Base-by-base conservation (phyloP, 768 basidiomycete genomes). In the Gautieria morchelliformis region DNA sequence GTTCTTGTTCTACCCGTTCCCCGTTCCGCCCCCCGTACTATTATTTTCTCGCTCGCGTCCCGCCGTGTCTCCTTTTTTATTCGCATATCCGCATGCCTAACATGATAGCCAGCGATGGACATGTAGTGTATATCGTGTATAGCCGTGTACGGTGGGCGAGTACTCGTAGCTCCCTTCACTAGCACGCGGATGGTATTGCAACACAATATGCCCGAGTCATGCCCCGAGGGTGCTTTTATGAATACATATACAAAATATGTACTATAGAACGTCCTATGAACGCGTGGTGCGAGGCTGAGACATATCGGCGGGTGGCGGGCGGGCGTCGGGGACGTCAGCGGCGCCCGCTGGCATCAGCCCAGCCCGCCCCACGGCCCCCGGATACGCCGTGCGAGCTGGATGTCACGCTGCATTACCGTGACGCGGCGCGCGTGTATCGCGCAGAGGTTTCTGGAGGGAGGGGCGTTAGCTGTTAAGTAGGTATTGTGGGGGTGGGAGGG, bases 381-480 rank as follows among this genome's bases (percentile, higher is more conserved):
- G 76, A 98, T 93, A 61, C 96, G 81, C 55, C 96, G 79, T 22
- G 96, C 96, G 53, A 99, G 84, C 65, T 97, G 95, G 58, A 99
- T 94, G 64, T 99, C 96, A 52, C 87, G 81, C 56, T 93, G 92
- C 94, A 97, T 97, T 64, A 97, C 86, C 5, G 95, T 99, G 5
- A 98, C 95, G 64, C 95, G 86, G 71, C 95, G 97, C 15, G 95
- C 95, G 66, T 98, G 95, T 62, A 99, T 89, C 6, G 95, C 94
- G 66, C 96, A 99, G 35, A 96, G 75, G 69, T 97, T 96, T 44
- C 93, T 96, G 60, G 35, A 10, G 9, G 9, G 35, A 52, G 41
- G 14, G 24, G 40, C 35, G 40, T 17, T 5, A 52, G 47, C n/a
- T 20, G 48, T 40, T 20, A 47, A n/a, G 45, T 59, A 33, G 58